Evolutionary conservation across 202 grass and related monocot species (phyloP).

Genomic region (Setaria viridis): DNA sequence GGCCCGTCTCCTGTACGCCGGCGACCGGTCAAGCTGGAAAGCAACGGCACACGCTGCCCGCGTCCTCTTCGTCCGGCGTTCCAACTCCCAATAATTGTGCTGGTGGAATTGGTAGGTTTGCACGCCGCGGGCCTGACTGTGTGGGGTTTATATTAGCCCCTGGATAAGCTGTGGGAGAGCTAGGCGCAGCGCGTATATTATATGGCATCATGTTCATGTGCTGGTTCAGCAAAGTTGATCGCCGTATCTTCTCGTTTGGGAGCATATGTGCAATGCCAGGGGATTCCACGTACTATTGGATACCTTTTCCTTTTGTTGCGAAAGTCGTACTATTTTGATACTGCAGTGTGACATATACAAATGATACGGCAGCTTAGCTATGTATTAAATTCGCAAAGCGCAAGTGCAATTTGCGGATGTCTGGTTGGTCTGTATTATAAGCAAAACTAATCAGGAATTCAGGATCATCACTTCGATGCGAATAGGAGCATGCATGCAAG

Average conservation of each 20-base stretch:
- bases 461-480: not conserved
- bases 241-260: slow-evolving; percentile 7
- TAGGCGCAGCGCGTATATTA: not conserved
- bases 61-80: not conserved
- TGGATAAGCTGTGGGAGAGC: not conserved
- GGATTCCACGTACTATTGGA: not conserved
- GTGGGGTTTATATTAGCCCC: not conserved
- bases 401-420: not conserved
- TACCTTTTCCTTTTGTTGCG: too few relatives aligned
- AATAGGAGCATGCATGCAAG: slow-evolving; percentile 25
- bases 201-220: not conserved
- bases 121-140: not conserved
- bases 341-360: too few relatives aligned
- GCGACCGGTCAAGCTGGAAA: slow-evolving; percentile 27
- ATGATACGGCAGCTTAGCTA: too few relatives aligned
- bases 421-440: not conserved
- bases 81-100: not conserved
- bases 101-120: not conserved
- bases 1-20: not conserved
- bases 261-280: not conserved
- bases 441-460: not conserved
- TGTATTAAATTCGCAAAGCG: not conserved
- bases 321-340: too few relatives aligned
- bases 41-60: not conserved
- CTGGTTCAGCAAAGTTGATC: not conserved